Base-by-base conservation (phyloP, 2,329 filamentous ascomycete species). In the Calycina marina region DNA sequence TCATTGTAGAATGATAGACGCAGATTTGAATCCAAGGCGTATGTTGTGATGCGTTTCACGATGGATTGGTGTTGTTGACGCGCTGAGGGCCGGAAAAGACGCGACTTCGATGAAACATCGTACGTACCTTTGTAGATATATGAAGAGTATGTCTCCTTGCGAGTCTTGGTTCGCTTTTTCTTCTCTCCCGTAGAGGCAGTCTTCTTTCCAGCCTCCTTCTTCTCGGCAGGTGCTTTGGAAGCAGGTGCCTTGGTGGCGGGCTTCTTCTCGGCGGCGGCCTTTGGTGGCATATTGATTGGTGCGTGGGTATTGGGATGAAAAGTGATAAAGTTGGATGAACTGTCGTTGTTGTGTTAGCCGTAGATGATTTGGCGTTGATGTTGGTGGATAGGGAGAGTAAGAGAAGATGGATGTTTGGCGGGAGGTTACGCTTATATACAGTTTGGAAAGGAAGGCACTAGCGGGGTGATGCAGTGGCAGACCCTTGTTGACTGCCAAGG, bases 131-230 rank as follows among this genome's bases (percentile, higher is more conserved):
- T 98, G 82, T 96, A 98, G 67, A 98, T 98, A 76, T 98, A 98
- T 35, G 84, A 92, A 51, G 82, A 92, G 72, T 98, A 98, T n/a
- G 90, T 98, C 74, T 98, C 90, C 81, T 96, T 96, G 67, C 90
- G 79, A 49, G 86, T 83, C 86, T 98, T 98, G 69, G 85, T 93
- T 58, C 90, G 84, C 86, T 96, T 98, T 83, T 98, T 98, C 85
- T 96, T 96, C 54, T 96, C 90, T 46, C 90, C 90, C 57, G 83
- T 76, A 41, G 86, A 76, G 40, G 88, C 84, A 30, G 90, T 96
- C 81, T 96, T 98, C 83, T 98, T 98, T 71, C 88, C 90, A 46
- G 88, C 88, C 67, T 94, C 88, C 28, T 33, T 96, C 82, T 94
- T 94, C 69, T 92, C 81, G 58, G 88, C 88, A 57, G 49, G 50